Evolutionary conservation across 2,329 filamentous ascomycete genomes (phyloP), one percentile per base, ranked within the genome.

Genomic region (Pseudophaeomoniella oleicola): DNA sequence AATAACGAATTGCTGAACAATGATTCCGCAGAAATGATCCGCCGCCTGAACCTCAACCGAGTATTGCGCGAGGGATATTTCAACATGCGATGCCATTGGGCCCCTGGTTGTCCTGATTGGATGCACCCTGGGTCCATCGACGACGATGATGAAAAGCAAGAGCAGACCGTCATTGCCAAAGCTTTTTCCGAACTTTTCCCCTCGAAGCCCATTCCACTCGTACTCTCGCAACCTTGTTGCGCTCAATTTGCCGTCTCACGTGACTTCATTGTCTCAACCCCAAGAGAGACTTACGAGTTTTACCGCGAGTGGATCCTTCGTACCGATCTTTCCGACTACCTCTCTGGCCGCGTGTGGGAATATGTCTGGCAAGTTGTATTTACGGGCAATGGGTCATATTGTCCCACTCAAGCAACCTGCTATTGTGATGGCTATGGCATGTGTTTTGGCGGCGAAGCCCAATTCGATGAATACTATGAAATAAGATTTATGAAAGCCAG

Each of bases 281-380:
- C 71, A 1, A 59, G 63, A 36, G 58, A 63, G 16, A 62, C 66
- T 32, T 78, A 71, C 47, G 56, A 71, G 14, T 68, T 63, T 47
- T 70, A 73, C 45, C 64, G 73, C 16, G 67, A 75, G 45, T 78
- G 74, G 74, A 53, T 78, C 2, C 56, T 75, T 17, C 60, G 62
- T n/a, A 76, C 72, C 1, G 57, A 66, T 14, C 49, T 77, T 18
- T 58, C 55, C 15, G 71, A 77, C 46, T 64, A 63, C 30, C 57
- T 76, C 14, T 69, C 67, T 10, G 73, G 73, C 2, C 62, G 74
- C 2, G 61, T 77, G 12, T 77, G 72, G 59, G 74, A 78, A 50
- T 77, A 78, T 47, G 53, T 75, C 2, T 78, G 74, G 74, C 72
- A 76, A 40, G 72, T 66, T 40, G 62, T 78, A 11, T 78, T 77